Evolutionary conservation across 306 rosid species (phyloP).

Genomic region (Acacia crassicarpa): DNA sequence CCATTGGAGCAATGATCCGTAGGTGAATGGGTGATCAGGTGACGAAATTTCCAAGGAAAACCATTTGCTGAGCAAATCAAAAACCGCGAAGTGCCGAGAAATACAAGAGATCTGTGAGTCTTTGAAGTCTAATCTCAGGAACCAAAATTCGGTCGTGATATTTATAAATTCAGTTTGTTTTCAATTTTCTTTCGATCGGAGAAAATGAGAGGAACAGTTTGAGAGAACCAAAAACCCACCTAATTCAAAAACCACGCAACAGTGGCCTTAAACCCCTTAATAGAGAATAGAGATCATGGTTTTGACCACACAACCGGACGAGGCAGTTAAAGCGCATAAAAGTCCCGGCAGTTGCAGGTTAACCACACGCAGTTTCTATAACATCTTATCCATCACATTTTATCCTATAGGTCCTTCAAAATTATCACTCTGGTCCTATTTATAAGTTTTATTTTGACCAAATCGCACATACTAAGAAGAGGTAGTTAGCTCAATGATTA

Average conservation of each 20-base stretch:
- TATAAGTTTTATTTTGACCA: no score
- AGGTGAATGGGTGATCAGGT: slow-evolving; percentile 37
- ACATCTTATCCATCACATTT: no score
- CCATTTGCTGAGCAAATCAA: background rate
- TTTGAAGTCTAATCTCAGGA: slow-evolving; percentile 26
- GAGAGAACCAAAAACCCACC: slow-evolving; percentile 41
- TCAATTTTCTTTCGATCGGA: background rate
- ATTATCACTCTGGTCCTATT: no score
- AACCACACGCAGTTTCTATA: background rate
- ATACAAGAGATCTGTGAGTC: slow-evolving; percentile 41
- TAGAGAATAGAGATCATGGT: background rate
- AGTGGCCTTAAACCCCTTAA: slow-evolving; percentile 65
- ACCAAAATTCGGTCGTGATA: background rate
- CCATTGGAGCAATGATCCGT: slow-evolving; percentile 8
- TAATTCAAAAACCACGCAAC: slow-evolving; percentile 56
- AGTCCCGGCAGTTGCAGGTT: slow-evolving; percentile 38
- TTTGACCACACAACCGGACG: slow-evolving; percentile 58
- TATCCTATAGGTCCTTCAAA: no score
- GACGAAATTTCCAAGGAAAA: slow-evolving; percentile 24
- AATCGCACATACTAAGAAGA: no score
- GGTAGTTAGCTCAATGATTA: no score
- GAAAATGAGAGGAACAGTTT: background rate
- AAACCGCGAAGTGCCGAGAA: slow-evolving; percentile 11
- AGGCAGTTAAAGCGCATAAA: slow-evolving; percentile 40
- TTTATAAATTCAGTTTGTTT: background rate